Evolutionary conservation across 108 stramenopile species (phyloP).

Genomic region (Schizochytrium sp.): DNA sequence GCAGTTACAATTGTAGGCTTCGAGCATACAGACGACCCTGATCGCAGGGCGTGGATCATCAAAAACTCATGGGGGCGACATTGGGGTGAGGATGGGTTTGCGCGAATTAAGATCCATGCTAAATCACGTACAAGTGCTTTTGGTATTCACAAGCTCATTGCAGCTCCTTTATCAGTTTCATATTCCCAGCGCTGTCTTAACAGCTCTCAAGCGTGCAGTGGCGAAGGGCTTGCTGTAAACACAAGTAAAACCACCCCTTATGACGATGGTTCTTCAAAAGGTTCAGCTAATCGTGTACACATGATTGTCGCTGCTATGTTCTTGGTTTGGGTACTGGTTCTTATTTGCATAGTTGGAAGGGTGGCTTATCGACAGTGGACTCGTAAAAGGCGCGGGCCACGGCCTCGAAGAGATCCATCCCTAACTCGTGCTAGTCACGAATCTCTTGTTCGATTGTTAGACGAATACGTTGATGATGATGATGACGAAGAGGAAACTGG

Average conservation of each 20-base stretch:
- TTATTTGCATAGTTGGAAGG: background rate
- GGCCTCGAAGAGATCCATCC: background rate
- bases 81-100: slow-evolving; percentile 55
- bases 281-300: background rate
- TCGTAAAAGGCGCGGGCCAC: background rate
- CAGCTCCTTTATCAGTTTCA: background rate
- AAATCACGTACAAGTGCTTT: background rate
- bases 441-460: background rate
- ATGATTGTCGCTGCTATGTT: background rate
- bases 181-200: background rate
- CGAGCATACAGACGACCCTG: background rate
- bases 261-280: background rate
- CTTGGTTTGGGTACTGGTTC: background rate
- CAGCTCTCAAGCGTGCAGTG: background rate
- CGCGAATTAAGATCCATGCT: background rate
- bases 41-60: background rate
- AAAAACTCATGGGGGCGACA: slow-evolving; percentile 19
- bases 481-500: background rate
- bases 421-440: slow-evolving; percentile 10
- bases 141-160: background rate
- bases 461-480: background rate
- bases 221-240: background rate
- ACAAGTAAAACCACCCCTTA: background rate
- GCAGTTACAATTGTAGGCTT: slow-evolving; percentile 47
- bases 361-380: background rate